Percentiles rank a stretch among this genome's conserved stretches.
Evolutionary conservation across 2,329 filamentous ascomycete species (phyloP).

Genomic region (Xylaria sp.): DNA sequence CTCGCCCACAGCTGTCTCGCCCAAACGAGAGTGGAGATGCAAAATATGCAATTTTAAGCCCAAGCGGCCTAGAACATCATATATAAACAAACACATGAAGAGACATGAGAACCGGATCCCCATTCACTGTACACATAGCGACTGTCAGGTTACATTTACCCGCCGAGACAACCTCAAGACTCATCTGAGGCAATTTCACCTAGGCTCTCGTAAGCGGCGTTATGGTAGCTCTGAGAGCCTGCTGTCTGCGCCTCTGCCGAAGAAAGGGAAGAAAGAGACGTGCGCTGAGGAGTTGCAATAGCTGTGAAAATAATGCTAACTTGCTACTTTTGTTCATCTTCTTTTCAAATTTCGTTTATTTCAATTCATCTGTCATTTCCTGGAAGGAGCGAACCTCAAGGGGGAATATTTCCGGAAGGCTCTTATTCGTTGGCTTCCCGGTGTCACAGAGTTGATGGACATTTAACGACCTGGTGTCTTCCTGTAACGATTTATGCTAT

Average conservation of each 20-base stretch:
- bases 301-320: background rate
- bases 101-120: background rate
- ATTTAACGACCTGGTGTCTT: background rate
- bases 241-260: background rate
- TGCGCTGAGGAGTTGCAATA: background rate
- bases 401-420: too few species aligned
- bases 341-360: background rate
- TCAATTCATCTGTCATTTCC: too few species aligned
- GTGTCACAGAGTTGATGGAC: background rate
- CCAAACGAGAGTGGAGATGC: background rate
- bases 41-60: background rate
- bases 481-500: background rate
- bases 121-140: background rate
- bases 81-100: slow-evolving; percentile 25
- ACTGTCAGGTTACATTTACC: slow-evolving; percentile 16
- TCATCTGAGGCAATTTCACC: slow-evolving; percentile 7
- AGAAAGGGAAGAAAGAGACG: slow-evolving; percentile 1
- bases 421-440: background rate
- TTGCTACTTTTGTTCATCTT: background rate
- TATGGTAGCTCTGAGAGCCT: slow-evolving; percentile 12
- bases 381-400: too few species aligned
- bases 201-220: slow-evolving; percentile 8
- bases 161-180: slow-evolving; percentile 24
- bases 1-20: background rate
- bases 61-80: slow-evolving; percentile 2